phyloP scores from a whole-genome alignment of 768 basidiomycete species.

The Cubamyces lactineus region DNA sequence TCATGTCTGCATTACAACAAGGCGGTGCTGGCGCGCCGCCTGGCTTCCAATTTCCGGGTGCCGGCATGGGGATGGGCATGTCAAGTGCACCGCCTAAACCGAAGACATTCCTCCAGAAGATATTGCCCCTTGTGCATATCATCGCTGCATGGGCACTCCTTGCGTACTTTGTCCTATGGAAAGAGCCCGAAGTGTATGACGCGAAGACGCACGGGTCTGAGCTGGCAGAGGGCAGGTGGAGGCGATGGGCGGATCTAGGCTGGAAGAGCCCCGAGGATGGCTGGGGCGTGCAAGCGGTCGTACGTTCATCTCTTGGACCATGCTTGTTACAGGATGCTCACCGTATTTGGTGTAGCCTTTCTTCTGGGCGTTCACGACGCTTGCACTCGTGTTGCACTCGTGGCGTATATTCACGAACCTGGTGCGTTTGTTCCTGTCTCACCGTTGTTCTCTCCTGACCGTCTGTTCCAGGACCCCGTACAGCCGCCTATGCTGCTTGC shows the following conservation, averaged over 20 bases:
- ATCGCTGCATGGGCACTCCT: slow-evolving; percentile 65
- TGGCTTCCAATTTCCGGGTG: slow-evolving; percentile 35
- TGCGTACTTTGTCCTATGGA: slow-evolving; percentile 67
- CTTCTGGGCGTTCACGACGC: slow-evolving; percentile 79
- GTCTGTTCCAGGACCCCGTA: slow-evolving; percentile 51
- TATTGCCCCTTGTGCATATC: slow-evolving; percentile 69
- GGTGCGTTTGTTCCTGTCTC: slow-evolving; percentile 45
- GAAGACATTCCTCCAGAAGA: slow-evolving; percentile 55
- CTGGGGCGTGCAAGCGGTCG: slow-evolving; percentile 61
- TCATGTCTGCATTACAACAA: slow-evolving; percentile 38
- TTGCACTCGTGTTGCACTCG: slow-evolving; percentile 74
- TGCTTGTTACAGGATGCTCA: neutral
- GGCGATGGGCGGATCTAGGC: slow-evolving; percentile 64
- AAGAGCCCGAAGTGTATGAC: slow-evolving; percentile 58
- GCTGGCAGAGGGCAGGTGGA: slow-evolving; percentile 47
- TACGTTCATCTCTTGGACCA: slow-evolving; percentile 39
- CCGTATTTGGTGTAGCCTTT: slow-evolving; percentile 55
- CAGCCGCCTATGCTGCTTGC: slow-evolving; percentile 63
- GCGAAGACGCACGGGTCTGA: slow-evolving; percentile 40
- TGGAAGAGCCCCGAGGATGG: slow-evolving; percentile 41
- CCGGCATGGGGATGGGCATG: slow-evolving; percentile 24
- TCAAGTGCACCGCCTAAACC: slow-evolving; percentile 29
- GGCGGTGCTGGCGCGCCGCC: slow-evolving; percentile 24
- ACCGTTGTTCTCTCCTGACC: neutral
- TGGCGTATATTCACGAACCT: slow-evolving; percentile 69